Base-by-base conservation (phyloP, 2,329 filamentous ascomycete species). In the Taxawa tesnikishii region DNA sequence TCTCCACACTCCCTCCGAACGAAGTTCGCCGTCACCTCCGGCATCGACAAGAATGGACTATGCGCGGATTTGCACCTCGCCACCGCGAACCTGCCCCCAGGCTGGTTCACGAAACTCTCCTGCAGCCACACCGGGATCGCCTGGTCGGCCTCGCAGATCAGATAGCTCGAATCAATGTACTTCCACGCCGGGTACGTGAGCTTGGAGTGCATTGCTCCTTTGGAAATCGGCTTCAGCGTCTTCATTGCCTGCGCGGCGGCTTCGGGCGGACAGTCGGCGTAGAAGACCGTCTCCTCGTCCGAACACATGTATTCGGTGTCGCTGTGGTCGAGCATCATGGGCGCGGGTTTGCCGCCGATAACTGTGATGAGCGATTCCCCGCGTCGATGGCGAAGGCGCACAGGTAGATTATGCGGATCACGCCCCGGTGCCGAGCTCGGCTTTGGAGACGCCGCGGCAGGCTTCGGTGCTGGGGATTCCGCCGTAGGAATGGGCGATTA, bases 81-180 rank as follows among this genome's bases (percentile, higher is more conserved):
- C 3, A 46, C 41, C 16, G 26, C 31, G 25, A 41, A 42, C 2
- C 21, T 32, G 8, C 35, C 38, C 8, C 37, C 47, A 3, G 33
- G 33, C 26, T 41, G 36, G 23, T 26, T 45, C 9, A 54, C 46
- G 54, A 63, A 56, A 9, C 41, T 44, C 39, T 56, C 48, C 42
- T 64, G 59, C 9, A 37, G 45, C 4, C 29, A 29, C 12, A 53
- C 13, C 13, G 50, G 53, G 28, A 61, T 53, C 4, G 58, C 58
- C 15, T 45, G 43, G 32, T 63, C 60, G 11, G 47, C 37, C 35
- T 52, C 48, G 37, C 58, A 63, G n/a, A 59, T 31, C 8, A 64
- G 39, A 38, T 60, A 63, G 9, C 56, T 59, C 16, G 43, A 50
- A 2, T 57, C 52, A 15, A 64, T 51, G 26, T 55, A 40, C 32